Evolutionary conservation across 352 stramenopile genomes (phyloP).

Genomic region (Thalassiosira hispida): DNA sequence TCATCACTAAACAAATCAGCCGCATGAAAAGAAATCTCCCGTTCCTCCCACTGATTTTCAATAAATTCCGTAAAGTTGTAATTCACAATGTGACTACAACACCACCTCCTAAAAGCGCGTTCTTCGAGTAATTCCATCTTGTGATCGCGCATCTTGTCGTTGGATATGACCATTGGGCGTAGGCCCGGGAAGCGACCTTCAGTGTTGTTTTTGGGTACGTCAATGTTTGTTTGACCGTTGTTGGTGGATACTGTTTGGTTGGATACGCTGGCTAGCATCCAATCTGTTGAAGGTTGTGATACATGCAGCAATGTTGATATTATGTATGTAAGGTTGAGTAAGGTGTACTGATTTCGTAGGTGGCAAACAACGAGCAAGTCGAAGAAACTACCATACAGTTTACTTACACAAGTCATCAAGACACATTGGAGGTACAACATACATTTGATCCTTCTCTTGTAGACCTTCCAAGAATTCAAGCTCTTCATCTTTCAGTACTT

Average conservation of each 20-base stretch:
- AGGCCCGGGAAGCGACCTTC: constrained; percentile 47
- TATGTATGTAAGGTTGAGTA: no score
- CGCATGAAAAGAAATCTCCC: constrained; percentile 50
- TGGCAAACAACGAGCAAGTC: no score
- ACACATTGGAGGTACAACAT: constrained; percentile 90
- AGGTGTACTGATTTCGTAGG: no score
- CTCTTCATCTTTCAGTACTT: constrained; percentile 52
- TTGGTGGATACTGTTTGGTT: constrained; percentile 57
- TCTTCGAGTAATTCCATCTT: constrained; percentile 93
- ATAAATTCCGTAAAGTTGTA: constrained; percentile 63
- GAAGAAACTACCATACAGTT: no score
- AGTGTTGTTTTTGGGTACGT: constrained; percentile 56
- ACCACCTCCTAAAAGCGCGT: constrained; percentile 88
- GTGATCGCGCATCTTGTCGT: constrained; percentile 95
- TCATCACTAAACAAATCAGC: constrained; percentile 63
- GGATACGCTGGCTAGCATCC: constrained; percentile 91
- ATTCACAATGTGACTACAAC: constrained; percentile 65
- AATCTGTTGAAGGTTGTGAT: constrained; percentile 75
- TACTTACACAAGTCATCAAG: constrained; percentile 89
- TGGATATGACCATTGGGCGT: constrained; percentile 86
- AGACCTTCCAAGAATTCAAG: constrained; percentile 65
- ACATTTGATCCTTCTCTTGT: constrained; percentile 86
- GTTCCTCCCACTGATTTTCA: constrained; percentile 39
- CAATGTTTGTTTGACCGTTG: constrained; percentile 35
- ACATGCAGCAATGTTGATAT: not conserved